Base-by-base conservation (phyloP, 2,329 filamentous ascomycete genomes). In the Pseudogymnoascus verrucosus region DNA sequence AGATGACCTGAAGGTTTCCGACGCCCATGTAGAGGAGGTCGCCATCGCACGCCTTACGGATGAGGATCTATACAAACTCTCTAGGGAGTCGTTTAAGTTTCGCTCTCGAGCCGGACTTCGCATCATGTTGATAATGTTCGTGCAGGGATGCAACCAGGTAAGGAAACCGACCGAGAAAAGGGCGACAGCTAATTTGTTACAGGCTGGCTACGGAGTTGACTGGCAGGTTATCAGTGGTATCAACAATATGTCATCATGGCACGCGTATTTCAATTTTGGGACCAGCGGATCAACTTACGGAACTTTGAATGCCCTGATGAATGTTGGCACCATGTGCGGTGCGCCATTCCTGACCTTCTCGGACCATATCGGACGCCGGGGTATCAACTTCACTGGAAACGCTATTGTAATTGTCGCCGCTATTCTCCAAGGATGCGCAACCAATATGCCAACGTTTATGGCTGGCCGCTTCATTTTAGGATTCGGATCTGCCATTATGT, bases 331-430 rank as follows among this genome's bases (percentile, higher is more conserved):
- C 5, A 76, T 81, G 59, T 74, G 74, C 62, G 80, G 81, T 16
- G 77, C 81, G 3, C 80, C 80, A 0, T 80, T 83, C 59, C 75
- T 82, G 62, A 75, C 76, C 5, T 74, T 82, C 6, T 77, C 79
- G 65, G 81, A 83, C 70, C 74, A 80, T 6, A 78, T 82, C 67
- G 80, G 82, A 51, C 77, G 80, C 63, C 78, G 81, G 64, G 79
- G 78, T 5, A 74, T 79, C 69, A 80, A 78, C 65, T 80, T 80
- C 60, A 59, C 75, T 8, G 79, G 79, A 3, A 81, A 80, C 60
- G 64, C 70, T 21, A 72, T 80, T 51, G 77, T 80, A n/a, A 71
- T 80, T 31, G 67, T 76, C n/a, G 76, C 78, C 4, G 76, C 77
- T 12, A 19, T 77, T 8, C 42, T 70, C 26, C 67, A 70, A 66